Conservation (phyloP, 1,284 basidiomycete genomes). For the Rhodotorula sp. region DNA sequence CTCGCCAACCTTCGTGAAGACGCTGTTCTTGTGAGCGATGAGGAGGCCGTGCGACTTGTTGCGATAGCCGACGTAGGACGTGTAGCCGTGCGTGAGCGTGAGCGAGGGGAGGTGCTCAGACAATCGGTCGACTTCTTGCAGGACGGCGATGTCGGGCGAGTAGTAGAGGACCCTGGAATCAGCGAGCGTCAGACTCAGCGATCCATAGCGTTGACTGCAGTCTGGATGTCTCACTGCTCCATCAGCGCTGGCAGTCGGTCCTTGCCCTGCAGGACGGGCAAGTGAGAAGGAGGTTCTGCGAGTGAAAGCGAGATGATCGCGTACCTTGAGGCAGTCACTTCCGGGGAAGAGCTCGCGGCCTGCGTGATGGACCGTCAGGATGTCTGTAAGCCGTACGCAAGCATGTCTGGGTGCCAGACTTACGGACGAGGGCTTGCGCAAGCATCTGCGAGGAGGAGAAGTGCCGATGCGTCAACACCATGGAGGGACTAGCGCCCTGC, state of each 20-base stretch:
- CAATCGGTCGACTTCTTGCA: constrained; percentile 53
- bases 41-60: constrained; percentile 44
- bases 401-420: neutral
- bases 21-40: constrained; percentile 38
- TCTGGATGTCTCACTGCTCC: constrained; percentile 42
- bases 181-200: neutral
- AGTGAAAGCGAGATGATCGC: neutral
- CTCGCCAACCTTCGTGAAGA: constrained; percentile 35
- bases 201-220: neutral
- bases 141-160: constrained; percentile 51
- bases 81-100: constrained; percentile 32
- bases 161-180: constrained; percentile 44
- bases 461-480: too few relatives aligned
- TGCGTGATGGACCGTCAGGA: neutral
- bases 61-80: constrained; percentile 41
- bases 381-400: neutral
- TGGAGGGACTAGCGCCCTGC: too few relatives aligned
- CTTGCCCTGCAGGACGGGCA: constrained; percentile 18
- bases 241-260: constrained; percentile 39
- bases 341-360: constrained; percentile 52
- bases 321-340: constrained; percentile 50
- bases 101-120: constrained; percentile 45
- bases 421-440: constrained; percentile 52
- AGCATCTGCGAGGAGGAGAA: constrained; percentile 44
- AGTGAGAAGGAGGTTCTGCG: neutral